These are phyloP conservation scores for Lolium multiflorum DNA, from an alignment of 176 grass and related monocot genomes.

Conservation along the genomic window DNA sequence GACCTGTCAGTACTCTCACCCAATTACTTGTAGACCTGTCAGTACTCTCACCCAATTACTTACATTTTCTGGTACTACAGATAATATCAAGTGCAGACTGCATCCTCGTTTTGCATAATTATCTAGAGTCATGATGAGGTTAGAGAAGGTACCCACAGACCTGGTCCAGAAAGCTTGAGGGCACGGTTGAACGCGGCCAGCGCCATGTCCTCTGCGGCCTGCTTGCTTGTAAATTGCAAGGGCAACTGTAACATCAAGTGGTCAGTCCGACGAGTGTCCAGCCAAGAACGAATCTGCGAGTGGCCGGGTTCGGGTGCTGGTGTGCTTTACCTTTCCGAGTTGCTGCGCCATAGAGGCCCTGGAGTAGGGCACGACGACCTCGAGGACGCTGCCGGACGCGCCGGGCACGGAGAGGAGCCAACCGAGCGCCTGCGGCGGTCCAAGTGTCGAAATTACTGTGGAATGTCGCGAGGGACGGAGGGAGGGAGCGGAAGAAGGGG, in stretches of 20 bases:
- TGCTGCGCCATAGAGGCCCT: conserved; percentile 77
- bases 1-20: too few species aligned
- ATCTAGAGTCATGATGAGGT: too few species aligned
- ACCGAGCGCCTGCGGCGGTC: conserved; percentile 65
- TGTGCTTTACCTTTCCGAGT: conserved; percentile 73
- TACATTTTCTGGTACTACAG: too few species aligned
- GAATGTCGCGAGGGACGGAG: not conserved
- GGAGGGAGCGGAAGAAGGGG: not conserved
- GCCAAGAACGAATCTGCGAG: not conserved
- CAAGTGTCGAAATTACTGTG: not conserved
- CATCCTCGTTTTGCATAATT: too few species aligned
- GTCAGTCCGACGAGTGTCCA: conserved; percentile 6
- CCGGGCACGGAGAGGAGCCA: conserved; percentile 89
- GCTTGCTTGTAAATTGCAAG: conserved; percentile 77
- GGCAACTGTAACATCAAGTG: conserved; percentile 64
- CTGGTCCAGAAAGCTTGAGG: too few species aligned
- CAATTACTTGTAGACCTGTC: too few species aligned
- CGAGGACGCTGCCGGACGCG: conserved; percentile 82
- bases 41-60: too few species aligned
- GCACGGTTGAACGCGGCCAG: too few species aligned
- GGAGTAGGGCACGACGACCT: conserved; percentile 90
- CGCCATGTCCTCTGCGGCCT: too few species aligned
- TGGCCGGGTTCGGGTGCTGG: not conserved
- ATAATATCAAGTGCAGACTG: too few species aligned
- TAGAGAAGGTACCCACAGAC: too few species aligned